Conservation (phyloP, 2,329 filamentous ascomycete genomes). For the Colletotrichum sp. region DNA sequence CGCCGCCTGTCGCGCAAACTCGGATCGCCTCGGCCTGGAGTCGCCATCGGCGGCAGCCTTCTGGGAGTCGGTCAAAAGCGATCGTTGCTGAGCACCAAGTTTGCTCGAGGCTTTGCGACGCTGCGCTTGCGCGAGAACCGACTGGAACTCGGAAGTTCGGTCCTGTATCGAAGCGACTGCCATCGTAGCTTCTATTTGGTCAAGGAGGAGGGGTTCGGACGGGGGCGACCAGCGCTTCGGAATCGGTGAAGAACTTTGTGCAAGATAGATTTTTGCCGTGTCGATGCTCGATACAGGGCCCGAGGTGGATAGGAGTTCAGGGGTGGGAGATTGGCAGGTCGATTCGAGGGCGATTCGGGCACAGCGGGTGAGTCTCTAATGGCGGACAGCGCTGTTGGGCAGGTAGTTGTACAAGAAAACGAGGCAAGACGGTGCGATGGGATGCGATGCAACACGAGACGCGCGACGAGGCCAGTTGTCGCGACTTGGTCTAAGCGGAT, state of each 20-base stretch:
- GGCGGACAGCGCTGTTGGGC: background rate
- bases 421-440: background rate
- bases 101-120: conserved; percentile 79
- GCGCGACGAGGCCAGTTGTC: background rate
- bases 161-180: conserved; percentile 86
- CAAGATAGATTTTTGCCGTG: background rate
- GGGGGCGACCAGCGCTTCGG: background rate
- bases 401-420: background rate
- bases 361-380: background rate
- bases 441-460: background rate
- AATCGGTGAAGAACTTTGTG: background rate
- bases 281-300: background rate
- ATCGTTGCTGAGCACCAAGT: conserved; percentile 78
- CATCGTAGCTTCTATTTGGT: conserved; percentile 45
- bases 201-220: background rate
- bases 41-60: conserved; percentile 66
- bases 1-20: conserved; percentile 90
- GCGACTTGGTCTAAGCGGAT: background rate
- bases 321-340: background rate
- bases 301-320: background rate
- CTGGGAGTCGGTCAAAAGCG: conserved; percentile 77
- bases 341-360: background rate
- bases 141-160: conserved; percentile 92
- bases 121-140: conserved; percentile 86
- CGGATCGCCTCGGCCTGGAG: conserved; percentile 70